Evolutionary conservation across 2,329 filamentous ascomycete genomes (phyloP).

Genomic region (Verticillium nonalfalfae): DNA sequence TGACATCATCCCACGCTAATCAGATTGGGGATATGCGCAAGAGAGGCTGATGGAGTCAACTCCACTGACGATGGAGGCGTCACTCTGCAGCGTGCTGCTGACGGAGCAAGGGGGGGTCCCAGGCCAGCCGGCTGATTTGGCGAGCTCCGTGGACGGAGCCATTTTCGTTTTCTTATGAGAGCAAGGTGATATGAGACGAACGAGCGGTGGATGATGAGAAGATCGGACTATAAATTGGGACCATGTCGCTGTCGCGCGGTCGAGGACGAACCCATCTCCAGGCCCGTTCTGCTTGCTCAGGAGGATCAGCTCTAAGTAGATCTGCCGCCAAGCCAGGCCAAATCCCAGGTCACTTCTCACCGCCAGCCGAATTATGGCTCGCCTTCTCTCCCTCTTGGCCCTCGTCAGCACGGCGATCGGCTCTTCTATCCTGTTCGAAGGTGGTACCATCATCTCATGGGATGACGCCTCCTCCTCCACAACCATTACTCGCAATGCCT

Average conservation of each 20-base stretch:
- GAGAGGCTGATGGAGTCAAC: neutral
- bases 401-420: constrained; percentile 3
- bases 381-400: neutral
- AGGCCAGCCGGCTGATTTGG: neutral
- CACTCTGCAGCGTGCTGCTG: neutral
- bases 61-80: neutral
- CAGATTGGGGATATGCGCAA: neutral
- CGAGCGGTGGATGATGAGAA: neutral
- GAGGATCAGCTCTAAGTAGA: neutral
- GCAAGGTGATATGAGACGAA: neutral
- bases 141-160: neutral
- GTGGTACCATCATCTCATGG: constrained; percentile 35
- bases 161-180: too few species aligned
- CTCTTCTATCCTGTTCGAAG: constrained; percentile 18
- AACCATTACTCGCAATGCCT: constrained; percentile 30
- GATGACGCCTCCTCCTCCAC: constrained; percentile 23
- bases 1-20: neutral
- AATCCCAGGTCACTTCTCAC: neutral
- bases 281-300: neutral
- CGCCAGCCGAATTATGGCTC: neutral
- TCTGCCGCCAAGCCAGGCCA: too few species aligned
- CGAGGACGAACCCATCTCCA: too few species aligned
- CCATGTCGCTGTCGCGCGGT: too few species aligned
- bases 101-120: neutral
- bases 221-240: too few species aligned